Evolutionary conservation across 306 rosid species (phyloP), one percentile per base, ranked within the genome.

Genomic region (Corylus avellana): DNA sequence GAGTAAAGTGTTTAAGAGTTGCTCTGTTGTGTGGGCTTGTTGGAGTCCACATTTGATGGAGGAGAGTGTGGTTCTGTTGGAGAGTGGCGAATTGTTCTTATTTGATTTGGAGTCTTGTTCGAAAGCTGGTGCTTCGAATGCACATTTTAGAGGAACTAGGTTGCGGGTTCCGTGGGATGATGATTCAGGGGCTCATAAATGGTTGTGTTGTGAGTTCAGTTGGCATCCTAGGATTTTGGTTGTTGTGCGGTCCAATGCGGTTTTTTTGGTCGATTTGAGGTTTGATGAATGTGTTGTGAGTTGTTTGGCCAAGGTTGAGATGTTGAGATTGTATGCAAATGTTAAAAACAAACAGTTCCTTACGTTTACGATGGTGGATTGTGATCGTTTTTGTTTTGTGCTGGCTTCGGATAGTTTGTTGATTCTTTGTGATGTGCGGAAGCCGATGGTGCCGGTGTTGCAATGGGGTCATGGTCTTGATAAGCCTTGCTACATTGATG

Each of bases 181-280:
- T 79, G 75, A 70, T 81, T 83, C 13, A 0, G 75, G 78, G 47
- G 75, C 77, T 25, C 69, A 12, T 47, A 86, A 55, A 59, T 90
- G 97, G 97, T 39, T 90, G 76, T 79, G 90, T 73, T 90, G 91
- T 85, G 96, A 90, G 39, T 90, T 92, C 72, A 88, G 93, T 84
- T 92, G 93, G 93, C 86, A 89, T 78, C 91, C 89, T 0, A 84
- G 91, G 81, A 71, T 88, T 79, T 79, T 92, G 75, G 82, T 92
- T 17, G 84, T 90, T 70, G 90, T 91, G 0, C 75, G 85, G n/a
- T 86, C 89, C 7, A 90, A 90, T 77, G 91, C 87, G 0, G 75
- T 92, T 70, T 92, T 89, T 81, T 80, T 90, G 66, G 89, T 92
- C 78, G 96, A 92, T 81, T 84, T 89, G 44, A 85, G 91, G 55